Evolutionary conservation across 2,329 filamentous ascomycete genomes (phyloP).

Genomic region (Fusarium camptoceras): DNA sequence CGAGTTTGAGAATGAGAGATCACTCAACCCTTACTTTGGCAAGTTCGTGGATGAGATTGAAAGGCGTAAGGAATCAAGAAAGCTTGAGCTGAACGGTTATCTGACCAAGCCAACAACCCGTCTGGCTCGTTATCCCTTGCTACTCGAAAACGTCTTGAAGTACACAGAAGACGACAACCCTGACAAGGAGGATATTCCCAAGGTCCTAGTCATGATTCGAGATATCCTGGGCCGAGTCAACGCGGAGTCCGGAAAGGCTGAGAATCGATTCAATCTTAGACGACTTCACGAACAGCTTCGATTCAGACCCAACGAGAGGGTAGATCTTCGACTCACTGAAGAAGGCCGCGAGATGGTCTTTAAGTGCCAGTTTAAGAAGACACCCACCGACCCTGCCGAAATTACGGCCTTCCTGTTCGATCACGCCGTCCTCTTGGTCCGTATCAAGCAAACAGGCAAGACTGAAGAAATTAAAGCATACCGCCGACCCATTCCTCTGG

Average conservation of each 20-base stretch:
- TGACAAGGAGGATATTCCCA: constrained; percentile 92
- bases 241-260: constrained; percentile 93
- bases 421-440: constrained; percentile 90
- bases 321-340: constrained; percentile 94
- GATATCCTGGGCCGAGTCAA: constrained; percentile 91
- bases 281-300: constrained; percentile 92
- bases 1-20: constrained; percentile 96
- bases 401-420: constrained; percentile 97
- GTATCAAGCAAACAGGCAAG: constrained; percentile 92
- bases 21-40: constrained; percentile 83
- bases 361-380: constrained; percentile 94
- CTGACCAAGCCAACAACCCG: constrained; percentile 97
- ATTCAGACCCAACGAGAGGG: constrained; percentile 88
- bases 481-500: constrained; percentile 90
- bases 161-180: constrained; percentile 89
- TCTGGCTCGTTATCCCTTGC: constrained; percentile 90
- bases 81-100: constrained; percentile 96
- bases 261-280: constrained; percentile 96
- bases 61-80: constrained; percentile 93
- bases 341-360: constrained; percentile 93
- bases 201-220: constrained; percentile 86
- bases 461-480: constrained; percentile 95
- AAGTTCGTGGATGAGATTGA: constrained; percentile 98
- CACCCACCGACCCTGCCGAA: constrained; percentile 85
- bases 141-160: constrained; percentile 92